Conservation (phyloP, 805 yeast species). For the Peterozyma toletana region DNA sequence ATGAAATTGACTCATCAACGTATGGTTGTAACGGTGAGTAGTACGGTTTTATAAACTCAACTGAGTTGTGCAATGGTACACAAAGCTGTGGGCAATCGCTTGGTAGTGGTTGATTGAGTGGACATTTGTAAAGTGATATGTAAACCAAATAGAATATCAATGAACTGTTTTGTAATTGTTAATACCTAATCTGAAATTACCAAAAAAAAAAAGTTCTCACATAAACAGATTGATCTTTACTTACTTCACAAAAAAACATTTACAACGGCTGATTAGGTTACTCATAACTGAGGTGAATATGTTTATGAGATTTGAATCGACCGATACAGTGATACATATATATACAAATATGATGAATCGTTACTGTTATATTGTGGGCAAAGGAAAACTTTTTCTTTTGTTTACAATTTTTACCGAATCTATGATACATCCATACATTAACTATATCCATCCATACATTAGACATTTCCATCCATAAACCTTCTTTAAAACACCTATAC, state of each 20-base stretch:
- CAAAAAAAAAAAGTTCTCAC: not conserved
- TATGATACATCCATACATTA: no score
- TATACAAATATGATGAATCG: no score
- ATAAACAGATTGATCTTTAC: not conserved
- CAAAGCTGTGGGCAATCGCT: not conserved
- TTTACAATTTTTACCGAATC: no score
- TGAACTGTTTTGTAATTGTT: not conserved
- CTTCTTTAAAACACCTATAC: no score
- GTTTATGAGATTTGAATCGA: no score
- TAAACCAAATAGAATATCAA: not conserved
- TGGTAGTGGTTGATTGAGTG: not conserved
- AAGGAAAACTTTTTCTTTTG: no score
- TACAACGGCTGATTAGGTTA: not conserved
- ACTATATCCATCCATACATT: no score
- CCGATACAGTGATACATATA: no score
- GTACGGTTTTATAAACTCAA: conserved; percentile 1
- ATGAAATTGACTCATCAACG: not conserved
- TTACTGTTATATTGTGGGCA: no score
- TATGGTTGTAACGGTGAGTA: conserved; percentile 2
- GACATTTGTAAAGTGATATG: conserved; percentile 1
- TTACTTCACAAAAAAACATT: not conserved
- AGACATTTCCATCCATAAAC: no score
- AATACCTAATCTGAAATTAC: not conserved
- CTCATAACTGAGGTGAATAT: no score
- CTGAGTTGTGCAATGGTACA: not conserved